Conservation (phyloP, 2,329 filamentous ascomycete genomes). For the Colletotrichum australisinense region DNA sequence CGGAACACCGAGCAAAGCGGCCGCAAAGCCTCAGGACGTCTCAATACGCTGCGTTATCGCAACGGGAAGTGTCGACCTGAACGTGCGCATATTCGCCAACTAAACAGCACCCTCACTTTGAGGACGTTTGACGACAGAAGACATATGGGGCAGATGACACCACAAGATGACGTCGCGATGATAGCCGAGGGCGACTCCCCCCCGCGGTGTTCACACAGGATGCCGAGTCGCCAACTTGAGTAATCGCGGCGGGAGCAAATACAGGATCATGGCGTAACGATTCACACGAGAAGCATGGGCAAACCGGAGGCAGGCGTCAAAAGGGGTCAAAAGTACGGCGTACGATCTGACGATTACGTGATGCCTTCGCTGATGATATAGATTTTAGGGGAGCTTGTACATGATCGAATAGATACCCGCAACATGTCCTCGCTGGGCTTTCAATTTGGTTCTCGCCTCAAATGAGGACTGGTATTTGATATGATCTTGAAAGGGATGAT, state of each 20-base stretch:
- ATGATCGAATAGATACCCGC: constrained; percentile 37
- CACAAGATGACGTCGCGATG: not conserved
- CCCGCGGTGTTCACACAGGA: not conserved
- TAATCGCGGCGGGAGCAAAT: not conserved
- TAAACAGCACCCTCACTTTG: constrained; percentile 36
- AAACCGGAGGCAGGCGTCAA: constrained; percentile 32
- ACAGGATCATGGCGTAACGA: constrained; percentile 32
- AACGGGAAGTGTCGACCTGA: constrained; percentile 86
- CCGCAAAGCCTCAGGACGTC: constrained; percentile 56
- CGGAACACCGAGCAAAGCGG: constrained; percentile 60
- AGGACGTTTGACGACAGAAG: not conserved
- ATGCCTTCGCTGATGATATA: constrained; percentile 33
- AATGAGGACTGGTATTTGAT: not conserved
- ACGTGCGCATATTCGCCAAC: constrained; percentile 81
- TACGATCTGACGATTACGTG: constrained; percentile 27
- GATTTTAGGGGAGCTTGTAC: constrained; percentile 35
- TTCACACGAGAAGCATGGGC: constrained; percentile 26
- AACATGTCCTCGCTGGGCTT: constrained; percentile 29
- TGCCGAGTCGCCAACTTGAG: not conserved
- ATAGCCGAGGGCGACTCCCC: constrained; percentile 1
- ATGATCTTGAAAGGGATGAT: not conserved
- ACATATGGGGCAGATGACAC: not conserved
- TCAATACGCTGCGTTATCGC: constrained; percentile 88
- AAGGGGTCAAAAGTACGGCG: constrained; percentile 32
- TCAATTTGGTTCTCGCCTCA: not conserved